Conservation (phyloP, 257 asterid genomes). For the Solanum sejunctum region DNA sequence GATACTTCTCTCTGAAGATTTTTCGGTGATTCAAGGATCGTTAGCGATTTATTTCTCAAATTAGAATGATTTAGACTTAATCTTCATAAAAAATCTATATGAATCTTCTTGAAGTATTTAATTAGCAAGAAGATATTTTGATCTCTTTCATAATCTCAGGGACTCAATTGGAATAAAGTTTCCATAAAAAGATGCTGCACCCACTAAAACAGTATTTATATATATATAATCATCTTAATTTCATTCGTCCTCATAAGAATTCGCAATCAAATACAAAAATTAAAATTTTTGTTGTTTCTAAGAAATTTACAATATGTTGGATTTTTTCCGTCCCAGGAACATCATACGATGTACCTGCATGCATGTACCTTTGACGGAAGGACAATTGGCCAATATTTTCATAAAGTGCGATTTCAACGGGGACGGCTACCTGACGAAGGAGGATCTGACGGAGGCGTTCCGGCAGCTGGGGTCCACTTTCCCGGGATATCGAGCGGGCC, state of each 20-base stretch:
- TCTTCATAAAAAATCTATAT: no score
- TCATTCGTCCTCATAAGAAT: background rate
- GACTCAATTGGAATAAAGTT: background rate
- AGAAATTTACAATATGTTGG: background rate
- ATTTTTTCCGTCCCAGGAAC: background rate
- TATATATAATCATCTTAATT: background rate
- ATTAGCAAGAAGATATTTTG: no score
- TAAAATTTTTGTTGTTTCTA: background rate
- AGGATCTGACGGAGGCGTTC: slow-evolving; percentile 5
- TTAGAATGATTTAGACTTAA: no score
- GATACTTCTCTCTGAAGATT: no score
- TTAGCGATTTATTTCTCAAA: no score
- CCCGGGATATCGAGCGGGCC: slow-evolving; percentile 4
- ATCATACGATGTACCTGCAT: background rate
- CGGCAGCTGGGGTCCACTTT: background rate
- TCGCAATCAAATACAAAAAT: background rate
- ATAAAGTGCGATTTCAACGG: background rate
- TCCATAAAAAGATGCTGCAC: background rate
- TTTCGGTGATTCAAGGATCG: no score
- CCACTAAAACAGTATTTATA: background rate
- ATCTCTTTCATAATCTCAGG: background rate
- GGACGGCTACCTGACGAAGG: background rate
- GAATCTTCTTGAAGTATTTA: no score
- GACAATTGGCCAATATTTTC: background rate
- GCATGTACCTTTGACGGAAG: background rate